Evolutionary conservation across 768 basidiomycete species (phyloP), one percentile per base, ranked within the genome.

Genomic region (Leccinum rimulosum): DNA sequence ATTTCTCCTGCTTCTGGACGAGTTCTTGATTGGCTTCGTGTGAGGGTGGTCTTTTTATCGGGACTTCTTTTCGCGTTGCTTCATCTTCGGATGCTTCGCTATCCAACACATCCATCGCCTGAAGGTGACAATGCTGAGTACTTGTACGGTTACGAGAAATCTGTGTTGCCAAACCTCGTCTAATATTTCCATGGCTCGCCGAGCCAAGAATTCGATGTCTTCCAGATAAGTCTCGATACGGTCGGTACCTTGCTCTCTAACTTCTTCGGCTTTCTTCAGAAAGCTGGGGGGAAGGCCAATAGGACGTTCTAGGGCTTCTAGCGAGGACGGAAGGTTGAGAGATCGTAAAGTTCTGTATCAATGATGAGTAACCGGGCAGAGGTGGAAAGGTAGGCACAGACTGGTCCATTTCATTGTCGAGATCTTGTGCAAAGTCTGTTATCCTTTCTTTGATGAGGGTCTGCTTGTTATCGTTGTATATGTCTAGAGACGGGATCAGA

Each of bases 251-350:
- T 93, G 83, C 55, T 90, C 89, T 43, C 91, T 82, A 2, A 98
- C 84, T 70, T 96, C 89, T 67, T 91, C 89, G 0, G 93, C 89
- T 73, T 92, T 94, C 54, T 82, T 84, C 52, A 98, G 72, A 25
- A 98, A 74, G 62, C 93, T 93, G 0, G 94, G 90, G 7, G 96
- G 96, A 15, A 98, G 79, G 17, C 94, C 93, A 25, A 93, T 82
- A 1, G 91, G 91, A 27, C 87, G 81, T 67, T 96, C 93, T 3
- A 97, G 76, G 1, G 93, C 93, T 66, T 98, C 93, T 27, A 97
- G 79, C 1, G 93, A 80, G 1, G 91, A 86, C 7, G 95, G 96
- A 15, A 97, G 82, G 66, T 91, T 91, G 50, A 92, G 79, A 1
- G 77, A 80, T 64, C 83, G 85, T 15, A 95, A 73, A 6, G 82